These are phyloP conservation scores for Trifolium fragiferum DNA, from an alignment of 306 rosid genomes.

Conservation along the genomic window DNA sequence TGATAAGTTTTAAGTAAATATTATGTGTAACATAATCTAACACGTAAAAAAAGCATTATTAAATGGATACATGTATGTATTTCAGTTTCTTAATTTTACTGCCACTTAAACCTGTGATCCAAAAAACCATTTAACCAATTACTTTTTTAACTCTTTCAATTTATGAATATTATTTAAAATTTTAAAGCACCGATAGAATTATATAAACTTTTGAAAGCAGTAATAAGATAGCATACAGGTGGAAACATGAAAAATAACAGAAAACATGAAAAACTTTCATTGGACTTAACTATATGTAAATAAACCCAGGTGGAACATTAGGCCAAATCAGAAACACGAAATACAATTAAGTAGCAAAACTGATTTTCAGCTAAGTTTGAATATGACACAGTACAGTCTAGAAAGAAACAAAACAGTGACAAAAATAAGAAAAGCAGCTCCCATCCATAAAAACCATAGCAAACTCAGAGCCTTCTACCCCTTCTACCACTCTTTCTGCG, in stretches of 20 bases:
- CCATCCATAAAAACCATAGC: slow-evolving; percentile 13
- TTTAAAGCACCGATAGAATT: no score
- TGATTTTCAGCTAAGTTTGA: slow-evolving; percentile 33
- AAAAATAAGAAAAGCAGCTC: slow-evolving; percentile 3
- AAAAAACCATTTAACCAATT: no score
- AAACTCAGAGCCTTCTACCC: slow-evolving; percentile 74
- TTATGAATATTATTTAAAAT: no score
- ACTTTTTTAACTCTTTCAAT: no score
- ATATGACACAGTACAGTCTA: slow-evolving; percentile 30
- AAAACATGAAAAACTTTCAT: not conserved
- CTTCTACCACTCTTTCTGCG: slow-evolving; percentile 91
- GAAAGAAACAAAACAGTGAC: slow-evolving; percentile 19
- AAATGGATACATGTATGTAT: no score
- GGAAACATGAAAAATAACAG: not conserved
- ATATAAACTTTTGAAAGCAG: no score
- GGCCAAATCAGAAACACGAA: not conserved
- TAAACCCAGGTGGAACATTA: slow-evolving; percentile 25
- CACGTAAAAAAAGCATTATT: no score
- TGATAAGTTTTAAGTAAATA: no score
- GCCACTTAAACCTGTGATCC: no score
- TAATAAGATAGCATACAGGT: not conserved
- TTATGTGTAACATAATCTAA: no score
- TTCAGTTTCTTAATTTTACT: no score
- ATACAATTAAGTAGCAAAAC: slow-evolving; percentile 49
- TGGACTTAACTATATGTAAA: not conserved